Conservation (phyloP, 2,329 filamentous ascomycete genomes). For the Microcyclosporella mali region DNA sequence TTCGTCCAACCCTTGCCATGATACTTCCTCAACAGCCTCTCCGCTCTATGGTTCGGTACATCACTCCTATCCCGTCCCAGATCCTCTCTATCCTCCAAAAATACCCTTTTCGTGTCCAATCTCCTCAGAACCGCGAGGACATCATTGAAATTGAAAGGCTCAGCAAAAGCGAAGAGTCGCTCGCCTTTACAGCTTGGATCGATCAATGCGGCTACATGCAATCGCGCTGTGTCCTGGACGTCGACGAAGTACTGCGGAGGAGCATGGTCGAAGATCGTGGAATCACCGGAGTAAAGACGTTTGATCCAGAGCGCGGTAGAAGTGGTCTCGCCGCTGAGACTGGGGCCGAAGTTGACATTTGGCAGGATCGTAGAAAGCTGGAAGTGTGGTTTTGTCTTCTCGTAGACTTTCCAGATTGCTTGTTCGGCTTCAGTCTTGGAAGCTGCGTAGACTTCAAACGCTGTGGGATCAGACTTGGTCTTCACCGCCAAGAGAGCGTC, state of each 20-base stretch:
- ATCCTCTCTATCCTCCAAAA: too few relatives aligned
- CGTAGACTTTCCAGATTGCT: slow-evolving; percentile 40
- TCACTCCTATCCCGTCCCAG: too few relatives aligned
- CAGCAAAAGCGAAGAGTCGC: slow-evolving; percentile 46
- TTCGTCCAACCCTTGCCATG: too few relatives aligned
- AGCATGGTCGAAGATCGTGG: too few relatives aligned
- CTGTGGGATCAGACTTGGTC: slow-evolving; percentile 18
- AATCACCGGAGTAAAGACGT: too few relatives aligned
- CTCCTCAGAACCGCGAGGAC: too few relatives aligned
- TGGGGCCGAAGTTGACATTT: slow-evolving; percentile 20
- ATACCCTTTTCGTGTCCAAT: too few relatives aligned
- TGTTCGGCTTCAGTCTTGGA: slow-evolving; percentile 42
- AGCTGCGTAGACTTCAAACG: slow-evolving; percentile 37
- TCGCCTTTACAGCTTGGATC: slow-evolving; percentile 41
- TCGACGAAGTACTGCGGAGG: slow-evolving; percentile 31
- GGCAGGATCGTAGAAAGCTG: slow-evolving; percentile 34
- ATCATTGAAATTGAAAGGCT: background rate
- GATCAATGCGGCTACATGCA: slow-evolving; percentile 49
- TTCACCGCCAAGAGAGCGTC: slow-evolving; percentile 12
- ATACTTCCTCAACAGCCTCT: too few relatives aligned
- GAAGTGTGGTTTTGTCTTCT: slow-evolving; percentile 37
- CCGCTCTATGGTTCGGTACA: too few relatives aligned
- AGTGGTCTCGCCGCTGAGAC: slow-evolving; percentile 11
- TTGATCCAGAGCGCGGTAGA: too few relatives aligned
- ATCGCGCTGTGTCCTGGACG: slow-evolving; percentile 42